A percentile compares a stretch with the other conserved stretches of the same genome.
phyloP scores from a whole-genome alignment of 116 monocot genomes.

The Posidonia oceanica region DNA sequence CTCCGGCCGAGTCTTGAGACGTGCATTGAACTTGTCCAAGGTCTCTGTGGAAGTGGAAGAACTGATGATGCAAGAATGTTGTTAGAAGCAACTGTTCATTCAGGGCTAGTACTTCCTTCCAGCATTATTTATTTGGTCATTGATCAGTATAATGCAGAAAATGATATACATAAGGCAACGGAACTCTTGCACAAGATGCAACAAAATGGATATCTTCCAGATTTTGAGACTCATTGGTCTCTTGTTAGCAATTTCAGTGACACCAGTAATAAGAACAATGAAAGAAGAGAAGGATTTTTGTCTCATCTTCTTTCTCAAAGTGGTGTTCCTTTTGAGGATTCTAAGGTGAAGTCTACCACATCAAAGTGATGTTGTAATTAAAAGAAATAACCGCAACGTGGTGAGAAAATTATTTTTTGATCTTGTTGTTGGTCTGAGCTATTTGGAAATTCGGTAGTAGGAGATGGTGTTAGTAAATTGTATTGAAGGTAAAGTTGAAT shows the following conservation, averaged over 20 bases:
- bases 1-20: slow-evolving; percentile 30
- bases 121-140: slow-evolving; percentile 47
- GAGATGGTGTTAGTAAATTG: too few species aligned
- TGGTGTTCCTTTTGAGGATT: slow-evolving; percentile 1
- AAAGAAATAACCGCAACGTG: too few species aligned
- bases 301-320: slow-evolving; percentile 50
- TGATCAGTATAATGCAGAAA: slow-evolving; percentile 36
- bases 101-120: slow-evolving; percentile 29
- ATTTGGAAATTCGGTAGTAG: too few species aligned
- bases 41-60: slow-evolving; percentile 50
- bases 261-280: slow-evolving; percentile 12
- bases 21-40: slow-evolving; percentile 33
- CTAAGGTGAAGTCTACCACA: neutral
- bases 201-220: slow-evolving; percentile 50
- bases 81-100: slow-evolving; percentile 35
- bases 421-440: too few species aligned
- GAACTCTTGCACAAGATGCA: slow-evolving; percentile 80
- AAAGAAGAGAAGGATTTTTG: slow-evolving; percentile 32
- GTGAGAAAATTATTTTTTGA: too few species aligned
- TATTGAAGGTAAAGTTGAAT: too few species aligned
- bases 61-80: slow-evolving; percentile 44
- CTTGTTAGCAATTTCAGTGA: slow-evolving; percentile 67
- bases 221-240: slow-evolving; percentile 89
- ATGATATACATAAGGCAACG: slow-evolving; percentile 48
- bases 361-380: neutral